Evolutionary conservation across 805 yeast species (phyloP).

Genomic region (Lachancea quebecensis): DNA sequence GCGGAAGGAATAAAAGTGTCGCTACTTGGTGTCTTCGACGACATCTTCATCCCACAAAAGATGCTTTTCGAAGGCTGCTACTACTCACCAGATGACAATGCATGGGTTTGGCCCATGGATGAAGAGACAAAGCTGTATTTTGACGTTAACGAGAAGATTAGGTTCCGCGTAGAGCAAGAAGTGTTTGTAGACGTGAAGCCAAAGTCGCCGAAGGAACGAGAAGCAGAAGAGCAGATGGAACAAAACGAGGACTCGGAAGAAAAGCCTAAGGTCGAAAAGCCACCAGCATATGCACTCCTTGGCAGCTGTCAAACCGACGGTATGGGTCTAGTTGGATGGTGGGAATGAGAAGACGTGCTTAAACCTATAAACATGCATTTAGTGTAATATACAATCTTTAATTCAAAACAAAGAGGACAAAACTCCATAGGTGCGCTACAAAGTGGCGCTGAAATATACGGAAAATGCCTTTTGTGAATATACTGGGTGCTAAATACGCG

Average conservation of each 20-base stretch:
- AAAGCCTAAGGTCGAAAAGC: slow-evolving; percentile 30
- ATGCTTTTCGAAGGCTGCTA: slow-evolving; percentile 72
- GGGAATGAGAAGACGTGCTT: slow-evolving; percentile 51
- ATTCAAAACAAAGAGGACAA: neutral
- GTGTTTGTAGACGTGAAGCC: slow-evolving; percentile 81
- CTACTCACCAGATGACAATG: slow-evolving; percentile 67
- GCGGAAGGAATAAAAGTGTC: slow-evolving; percentile 73
- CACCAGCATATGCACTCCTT: slow-evolving; percentile 76
- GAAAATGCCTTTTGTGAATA: neutral
- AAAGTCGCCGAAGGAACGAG: slow-evolving; percentile 51
- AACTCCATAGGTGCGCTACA: neutral
- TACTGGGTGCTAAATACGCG: neutral
- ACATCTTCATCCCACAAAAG: slow-evolving; percentile 79
- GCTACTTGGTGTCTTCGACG: slow-evolving; percentile 78
- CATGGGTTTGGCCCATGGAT: slow-evolving; percentile 87
- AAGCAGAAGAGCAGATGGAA: slow-evolving; percentile 30
- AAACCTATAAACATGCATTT: slow-evolving; percentile 4
- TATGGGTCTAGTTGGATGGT: slow-evolving; percentile 95
- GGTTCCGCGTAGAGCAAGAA: slow-evolving; percentile 88
- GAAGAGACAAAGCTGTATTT: slow-evolving; percentile 71
- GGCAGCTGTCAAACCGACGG: slow-evolving; percentile 96
- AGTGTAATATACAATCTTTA: slow-evolving; percentile 4
- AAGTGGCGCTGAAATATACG: neutral
- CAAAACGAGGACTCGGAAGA: slow-evolving; percentile 23
- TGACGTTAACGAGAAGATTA: slow-evolving; percentile 84